Conservation (phyloP, 345 rosid genomes). For the Salix arbutifolia region DNA sequence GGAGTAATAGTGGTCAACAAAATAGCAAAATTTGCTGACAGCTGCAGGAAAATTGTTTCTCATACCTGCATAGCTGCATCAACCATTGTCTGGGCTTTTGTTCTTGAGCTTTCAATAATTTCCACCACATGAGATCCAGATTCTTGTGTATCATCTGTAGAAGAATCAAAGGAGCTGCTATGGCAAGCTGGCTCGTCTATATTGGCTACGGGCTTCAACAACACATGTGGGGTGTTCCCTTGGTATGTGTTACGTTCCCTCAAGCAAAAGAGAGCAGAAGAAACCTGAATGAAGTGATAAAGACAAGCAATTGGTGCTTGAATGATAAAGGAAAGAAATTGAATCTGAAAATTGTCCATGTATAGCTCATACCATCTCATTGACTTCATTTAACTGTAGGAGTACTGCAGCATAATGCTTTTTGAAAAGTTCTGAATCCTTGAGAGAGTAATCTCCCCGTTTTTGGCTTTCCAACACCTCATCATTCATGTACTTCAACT, state of each 20-base stretch:
- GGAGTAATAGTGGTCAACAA: not conserved
- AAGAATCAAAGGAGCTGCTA: slow-evolving; percentile 33
- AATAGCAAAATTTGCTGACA: not conserved
- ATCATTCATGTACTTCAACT: slow-evolving; percentile 63
- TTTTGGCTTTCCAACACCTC: slow-evolving; percentile 61
- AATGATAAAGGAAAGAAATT: slow-evolving; percentile 10
- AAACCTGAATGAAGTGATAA: slow-evolving; percentile 44
- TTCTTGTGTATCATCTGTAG: slow-evolving; percentile 44
- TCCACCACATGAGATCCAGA: slow-evolving; percentile 60
- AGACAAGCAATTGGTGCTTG: not conserved
- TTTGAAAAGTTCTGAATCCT: slow-evolving; percentile 65
- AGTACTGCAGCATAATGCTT: slow-evolving; percentile 79
- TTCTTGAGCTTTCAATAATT: slow-evolving; percentile 64
- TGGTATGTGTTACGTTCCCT: slow-evolving; percentile 79
- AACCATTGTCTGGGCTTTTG: slow-evolving; percentile 64
- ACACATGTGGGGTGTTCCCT: slow-evolving; percentile 36
- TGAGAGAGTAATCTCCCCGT: slow-evolving; percentile 43
- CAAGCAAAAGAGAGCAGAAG: slow-evolving; percentile 61
- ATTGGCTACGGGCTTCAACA: slow-evolving; percentile 25
- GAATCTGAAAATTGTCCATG: slow-evolving; percentile 8
- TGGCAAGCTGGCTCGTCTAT: slow-evolving; percentile 43
- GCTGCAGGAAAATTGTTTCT: not conserved
- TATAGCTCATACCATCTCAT: slow-evolving; percentile 39
- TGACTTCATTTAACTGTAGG: slow-evolving; percentile 60
- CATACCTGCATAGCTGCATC: slow-evolving; percentile 62